Base-by-base conservation (phyloP, 2,329 filamentous ascomycete species). In the Ramularia endophylla region DNA sequence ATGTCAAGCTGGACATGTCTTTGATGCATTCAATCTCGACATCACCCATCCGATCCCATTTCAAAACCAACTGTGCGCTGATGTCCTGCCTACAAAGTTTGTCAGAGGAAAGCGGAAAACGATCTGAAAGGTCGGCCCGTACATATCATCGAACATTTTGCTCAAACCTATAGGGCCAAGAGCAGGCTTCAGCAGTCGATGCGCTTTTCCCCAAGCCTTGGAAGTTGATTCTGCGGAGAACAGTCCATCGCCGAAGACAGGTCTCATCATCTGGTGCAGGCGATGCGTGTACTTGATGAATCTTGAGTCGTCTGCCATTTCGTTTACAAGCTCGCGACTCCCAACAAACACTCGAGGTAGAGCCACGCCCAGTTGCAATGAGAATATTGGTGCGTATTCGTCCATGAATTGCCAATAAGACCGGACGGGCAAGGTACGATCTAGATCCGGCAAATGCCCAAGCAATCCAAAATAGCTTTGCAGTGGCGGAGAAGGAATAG, bases 1-100 rank as follows among this genome's bases (percentile, higher is more conserved):
- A 71, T 0, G 82, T 78, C 22, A 87, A 65, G 13, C 81, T 73
- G 3, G 81, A 84, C 46, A 84, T 83, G 58, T 85, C 80, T 13
- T 83, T 78, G 0, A 75, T 72, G 1, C 77, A 75, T 34, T 70
- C 65, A 44, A 87, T 81, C 8, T 73, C 67, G 29, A 69, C 57
- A 3, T 68, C 61, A 0, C 82, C 83, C 36, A 51, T 9, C 25
- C 82, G 72, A 13, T 80, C 81, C 74, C 81, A 81, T 59, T 85
- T 85, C 63, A 84, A 69, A 8, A 74, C 72, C 36, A 86, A 62
- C 55, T 86, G 81, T 0, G 71, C 69, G n/a, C 37, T 38, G 20
- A 44, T 44, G 20, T 44, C 42, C 17, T 80, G 71, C 78, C 82
- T 82, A 15, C 41, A 44, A 37, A 44, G 40, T n/a, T 40, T 44